A percentile compares a stretch with the other conserved stretches of the same genome.
Evolutionary conservation across 805 yeast genomes (phyloP).

Genomic region (Phaffomyces antillensis): DNA sequence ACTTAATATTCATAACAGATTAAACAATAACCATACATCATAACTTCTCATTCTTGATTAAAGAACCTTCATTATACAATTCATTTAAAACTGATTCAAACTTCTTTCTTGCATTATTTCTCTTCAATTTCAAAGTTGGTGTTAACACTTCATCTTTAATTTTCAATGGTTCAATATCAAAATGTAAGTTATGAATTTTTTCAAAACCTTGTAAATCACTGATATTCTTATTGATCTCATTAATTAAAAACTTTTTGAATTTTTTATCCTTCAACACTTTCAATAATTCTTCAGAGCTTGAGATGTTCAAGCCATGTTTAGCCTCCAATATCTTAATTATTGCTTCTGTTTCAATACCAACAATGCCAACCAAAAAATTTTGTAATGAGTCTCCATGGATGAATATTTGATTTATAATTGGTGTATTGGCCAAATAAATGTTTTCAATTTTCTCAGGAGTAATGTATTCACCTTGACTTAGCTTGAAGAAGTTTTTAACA

Average conservation of each 20-base stretch:
- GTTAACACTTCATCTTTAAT: constrained; percentile 56
- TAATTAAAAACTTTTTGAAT: constrained; percentile 13
- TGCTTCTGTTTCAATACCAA: constrained; percentile 48
- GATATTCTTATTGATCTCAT: constrained; percentile 14
- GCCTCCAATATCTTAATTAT: constrained; percentile 11
- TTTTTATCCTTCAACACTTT: constrained; percentile 13
- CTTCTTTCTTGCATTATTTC: constrained; percentile 40
- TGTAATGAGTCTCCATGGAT: constrained; percentile 59
- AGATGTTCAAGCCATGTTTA: constrained; percentile 9
- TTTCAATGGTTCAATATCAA: constrained; percentile 54
- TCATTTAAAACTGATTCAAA: constrained; percentile 34
- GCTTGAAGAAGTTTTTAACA: constrained; percentile 71
- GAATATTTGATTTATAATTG: constrained; percentile 46
- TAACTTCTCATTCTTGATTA: constrained; percentile 22
- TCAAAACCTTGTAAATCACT: constrained; percentile 54
- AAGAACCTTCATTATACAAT: constrained; percentile 46
- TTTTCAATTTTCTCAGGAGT: constrained; percentile 74
- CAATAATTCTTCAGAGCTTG: constrained; percentile 9
- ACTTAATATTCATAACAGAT: no score
- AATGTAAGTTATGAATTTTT: constrained; percentile 45
- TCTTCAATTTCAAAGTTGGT: constrained; percentile 56
- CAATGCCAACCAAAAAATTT: constrained; percentile 52
- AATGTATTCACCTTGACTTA: constrained; percentile 57
- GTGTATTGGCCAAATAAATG: constrained; percentile 44
- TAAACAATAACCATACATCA: constrained; percentile 1